Base-by-base conservation (phyloP, 257 asterid genomes). In the Scutellaria barbata region DNA sequence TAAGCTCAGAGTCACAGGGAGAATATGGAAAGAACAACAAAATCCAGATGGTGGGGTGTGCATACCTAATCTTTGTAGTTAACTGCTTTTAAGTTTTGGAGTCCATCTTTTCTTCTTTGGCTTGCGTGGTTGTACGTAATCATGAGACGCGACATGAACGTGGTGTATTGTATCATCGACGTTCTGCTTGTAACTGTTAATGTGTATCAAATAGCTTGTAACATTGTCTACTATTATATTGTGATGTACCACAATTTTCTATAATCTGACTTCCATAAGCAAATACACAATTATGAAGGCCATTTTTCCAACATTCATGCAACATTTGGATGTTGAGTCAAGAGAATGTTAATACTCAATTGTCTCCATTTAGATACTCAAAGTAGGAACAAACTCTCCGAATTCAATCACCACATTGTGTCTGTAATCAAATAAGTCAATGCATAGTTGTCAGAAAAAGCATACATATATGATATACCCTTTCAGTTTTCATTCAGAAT, bases 21-120 rank as follows among this genome's bases (percentile, higher is more conserved):
- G 89, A 73, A 88, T 88, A 71, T 90, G 95, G 95, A 88, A 90
- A 66, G 93, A 90, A 68, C 95, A 88, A 16, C 96, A 86, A 76
- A 88, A 83, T 60, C 82, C 86, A 8, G 96, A 89, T 22, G 81
- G 85, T 14, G 91, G 85, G 17, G 89, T 85, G 67, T 86, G 88
- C 85, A 86, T 83, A 72, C 92, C 96, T 7, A 90, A 90, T 64
- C 83, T 85, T 54, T 83, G 85, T 79, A 90, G 83, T 85, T 82
- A 81, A 89, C 37, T 2, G 5, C n/a, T 3, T 3, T 40, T 13
- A 35, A 40, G 20, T 40, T 61, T 56, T 57, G 69, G 55, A 25
- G 58, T 45, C 14, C 17, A 16, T 10, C 35, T 45, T 40, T 40
- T 53, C 6, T 46, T 18, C 10, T 68, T 63, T 69, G 11, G 41